phyloP scores from a whole-genome alignment of 1,139 yeast genomes.

The Taphrina confusa region DNA sequence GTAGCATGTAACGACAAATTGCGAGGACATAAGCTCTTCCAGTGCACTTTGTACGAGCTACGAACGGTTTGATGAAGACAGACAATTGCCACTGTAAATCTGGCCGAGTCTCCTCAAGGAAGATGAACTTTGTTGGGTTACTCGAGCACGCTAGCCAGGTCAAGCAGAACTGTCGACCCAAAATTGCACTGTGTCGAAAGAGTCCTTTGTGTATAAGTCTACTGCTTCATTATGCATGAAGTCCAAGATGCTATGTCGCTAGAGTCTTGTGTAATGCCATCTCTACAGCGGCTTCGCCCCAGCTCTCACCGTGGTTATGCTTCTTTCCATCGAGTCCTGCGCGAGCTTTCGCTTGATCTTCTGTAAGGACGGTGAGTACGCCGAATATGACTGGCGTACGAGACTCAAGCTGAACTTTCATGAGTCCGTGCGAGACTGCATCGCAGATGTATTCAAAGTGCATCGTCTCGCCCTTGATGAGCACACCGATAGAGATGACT shows the following conservation, averaged over 20 bases:
- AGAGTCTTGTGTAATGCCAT: conserved; percentile 34
- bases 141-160: too few relatives aligned
- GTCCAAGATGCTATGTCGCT: background rate
- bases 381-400: conserved; percentile 87
- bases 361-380: conserved; percentile 86
- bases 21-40: too few relatives aligned
- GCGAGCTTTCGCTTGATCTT: conserved; percentile 88
- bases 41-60: too few relatives aligned
- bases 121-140: too few relatives aligned
- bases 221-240: too few relatives aligned
- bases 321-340: conserved; percentile 79
- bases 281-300: conserved; percentile 82
- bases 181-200: too few relatives aligned
- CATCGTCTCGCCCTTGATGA: conserved; percentile 96
- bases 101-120: too few relatives aligned
- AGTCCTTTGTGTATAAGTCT: too few relatives aligned
- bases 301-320: conserved; percentile 96
- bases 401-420: conserved; percentile 73
- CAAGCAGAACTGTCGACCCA: too few relatives aligned
- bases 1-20: too few relatives aligned
- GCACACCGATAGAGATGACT: conserved; percentile 87
- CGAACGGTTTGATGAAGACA: too few relatives aligned
- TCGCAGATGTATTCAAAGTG: conserved; percentile 97
- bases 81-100: too few relatives aligned
- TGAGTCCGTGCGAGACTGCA: conserved; percentile 78